phyloP scores from a whole-genome alignment of 371 early-diverging fungal genomes.

The Lichtheimia corymbifera region DNA sequence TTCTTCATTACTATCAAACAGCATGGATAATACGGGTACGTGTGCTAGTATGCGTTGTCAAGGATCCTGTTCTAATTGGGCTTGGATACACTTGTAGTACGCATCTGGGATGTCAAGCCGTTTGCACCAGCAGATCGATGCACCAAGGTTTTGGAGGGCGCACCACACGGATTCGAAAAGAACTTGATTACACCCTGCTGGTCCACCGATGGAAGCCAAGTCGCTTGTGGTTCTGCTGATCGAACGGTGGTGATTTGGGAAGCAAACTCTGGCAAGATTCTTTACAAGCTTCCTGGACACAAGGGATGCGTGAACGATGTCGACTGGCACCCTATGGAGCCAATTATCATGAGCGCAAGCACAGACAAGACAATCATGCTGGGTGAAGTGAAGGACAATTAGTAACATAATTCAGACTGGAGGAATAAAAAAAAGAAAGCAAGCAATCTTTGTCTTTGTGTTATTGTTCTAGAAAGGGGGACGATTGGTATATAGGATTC shows the following conservation, averaged over 20 bases:
- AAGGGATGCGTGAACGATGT: constrained; percentile 96
- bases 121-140: constrained; percentile 74
- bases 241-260: constrained; percentile 96
- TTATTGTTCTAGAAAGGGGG: background rate
- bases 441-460: background rate
- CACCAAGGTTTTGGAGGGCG: constrained; percentile 77
- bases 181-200: constrained; percentile 88
- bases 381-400: constrained; percentile 70
- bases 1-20: constrained; percentile 75
- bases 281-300: constrained; percentile 97
- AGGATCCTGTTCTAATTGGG: background rate
- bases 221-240: constrained; percentile 93
- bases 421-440: background rate
- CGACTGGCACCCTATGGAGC: constrained; percentile 92
- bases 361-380: constrained; percentile 87
- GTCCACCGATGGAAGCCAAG: constrained; percentile 87
- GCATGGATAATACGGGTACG: constrained; percentile 90
- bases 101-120: constrained; percentile 94
- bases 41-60: background rate
- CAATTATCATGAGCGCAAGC: constrained; percentile 84
- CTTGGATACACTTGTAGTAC: constrained; percentile 46
- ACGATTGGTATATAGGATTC: too few relatives aligned
- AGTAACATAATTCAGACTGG: background rate
- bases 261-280: constrained; percentile 76
- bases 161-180: constrained; percentile 94